Conservation (phyloP, 495 filamentous ascomycete genomes). For the Penicillium paxilli region DNA sequence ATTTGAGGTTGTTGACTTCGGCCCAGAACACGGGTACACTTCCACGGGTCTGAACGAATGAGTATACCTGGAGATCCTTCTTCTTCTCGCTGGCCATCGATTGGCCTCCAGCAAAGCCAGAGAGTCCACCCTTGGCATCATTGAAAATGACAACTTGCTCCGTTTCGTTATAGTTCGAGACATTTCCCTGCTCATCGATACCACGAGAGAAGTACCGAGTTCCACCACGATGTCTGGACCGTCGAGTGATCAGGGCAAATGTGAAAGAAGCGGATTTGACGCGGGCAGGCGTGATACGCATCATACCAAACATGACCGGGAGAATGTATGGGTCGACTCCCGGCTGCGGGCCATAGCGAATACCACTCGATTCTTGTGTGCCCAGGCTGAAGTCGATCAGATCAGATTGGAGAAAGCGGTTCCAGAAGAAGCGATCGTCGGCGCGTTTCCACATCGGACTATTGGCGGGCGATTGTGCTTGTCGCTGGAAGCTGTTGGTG, state of each 20-base stretch:
- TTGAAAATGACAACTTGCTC: conserved; percentile 90
- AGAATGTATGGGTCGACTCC: conserved; percentile 90
- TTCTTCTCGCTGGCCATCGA: conserved; percentile 71
- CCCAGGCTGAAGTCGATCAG: conserved; percentile 79
- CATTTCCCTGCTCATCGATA: conserved; percentile 89
- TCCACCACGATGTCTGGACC: conserved; percentile 81
- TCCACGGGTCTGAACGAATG: conserved; percentile 93
- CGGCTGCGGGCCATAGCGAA: conserved; percentile 66
- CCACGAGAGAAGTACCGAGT: conserved; percentile 94
- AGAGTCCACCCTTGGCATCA: conserved; percentile 68
- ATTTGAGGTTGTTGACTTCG: conserved; percentile 86
- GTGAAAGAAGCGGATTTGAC: conserved; percentile 83
- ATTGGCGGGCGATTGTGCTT: conserved; percentile 66
- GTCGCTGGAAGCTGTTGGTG: conserved; percentile 92
- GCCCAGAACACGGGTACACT: conserved; percentile 95
- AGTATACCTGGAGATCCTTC: conserved; percentile 80
- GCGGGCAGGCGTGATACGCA: conserved; percentile 78
- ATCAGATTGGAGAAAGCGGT: conserved; percentile 86
- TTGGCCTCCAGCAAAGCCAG: conserved; percentile 77
- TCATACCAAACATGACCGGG: conserved; percentile 91
- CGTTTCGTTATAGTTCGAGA: conserved; percentile 97
- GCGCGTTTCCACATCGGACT: conserved; percentile 86
- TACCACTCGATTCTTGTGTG: conserved; percentile 36
- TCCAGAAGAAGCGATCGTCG: conserved; percentile 99
- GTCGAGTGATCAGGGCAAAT: conserved; percentile 81